Evolutionary conservation across 352 stramenopile species (phyloP).

Genomic region (Phytophthora pini): DNA sequence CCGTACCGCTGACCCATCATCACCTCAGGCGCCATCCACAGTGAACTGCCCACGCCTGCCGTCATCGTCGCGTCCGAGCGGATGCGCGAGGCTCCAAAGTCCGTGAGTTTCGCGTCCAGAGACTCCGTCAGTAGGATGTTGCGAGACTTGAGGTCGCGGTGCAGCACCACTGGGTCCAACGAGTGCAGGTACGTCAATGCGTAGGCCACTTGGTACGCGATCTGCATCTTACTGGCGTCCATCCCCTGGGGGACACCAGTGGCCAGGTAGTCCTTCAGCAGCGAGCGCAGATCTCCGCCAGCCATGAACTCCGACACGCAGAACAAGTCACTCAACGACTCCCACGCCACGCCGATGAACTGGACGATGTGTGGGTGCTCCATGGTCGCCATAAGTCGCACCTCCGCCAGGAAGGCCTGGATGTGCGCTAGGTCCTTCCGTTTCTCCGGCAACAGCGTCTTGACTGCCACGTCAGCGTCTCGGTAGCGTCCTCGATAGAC

Average conservation of each 20-base stretch:
- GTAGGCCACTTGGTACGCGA: slow-evolving; percentile 40
- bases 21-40: slow-evolving; percentile 48
- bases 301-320: slow-evolving; percentile 60
- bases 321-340: slow-evolving; percentile 52
- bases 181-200: slow-evolving; percentile 40
- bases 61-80: slow-evolving; percentile 38
- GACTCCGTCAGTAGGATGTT: slow-evolving; percentile 60
- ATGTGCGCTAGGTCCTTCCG: slow-evolving; percentile 47
- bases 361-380: slow-evolving; percentile 55
- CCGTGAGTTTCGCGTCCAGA: slow-evolving; percentile 52
- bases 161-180: slow-evolving; percentile 35
- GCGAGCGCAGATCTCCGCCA: slow-evolving; percentile 45
- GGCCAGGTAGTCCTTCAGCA: slow-evolving; percentile 38
- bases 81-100: slow-evolving; percentile 48
- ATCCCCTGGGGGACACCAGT: slow-evolving; percentile 20
- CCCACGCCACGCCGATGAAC: slow-evolving; percentile 59
- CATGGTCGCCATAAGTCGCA: slow-evolving; percentile 46
- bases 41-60: slow-evolving; percentile 21
- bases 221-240: slow-evolving; percentile 37
- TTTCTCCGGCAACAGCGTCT: slow-evolving; percentile 47
- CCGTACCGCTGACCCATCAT: slow-evolving; percentile 47
- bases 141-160: slow-evolving; percentile 69
- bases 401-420: slow-evolving; percentile 48
- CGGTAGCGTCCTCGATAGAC: slow-evolving; percentile 47
- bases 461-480: slow-evolving; percentile 45